phyloP scores from a whole-genome alignment of 2,329 filamentous ascomycete genomes.

The Ophiostoma sp. region DNA sequence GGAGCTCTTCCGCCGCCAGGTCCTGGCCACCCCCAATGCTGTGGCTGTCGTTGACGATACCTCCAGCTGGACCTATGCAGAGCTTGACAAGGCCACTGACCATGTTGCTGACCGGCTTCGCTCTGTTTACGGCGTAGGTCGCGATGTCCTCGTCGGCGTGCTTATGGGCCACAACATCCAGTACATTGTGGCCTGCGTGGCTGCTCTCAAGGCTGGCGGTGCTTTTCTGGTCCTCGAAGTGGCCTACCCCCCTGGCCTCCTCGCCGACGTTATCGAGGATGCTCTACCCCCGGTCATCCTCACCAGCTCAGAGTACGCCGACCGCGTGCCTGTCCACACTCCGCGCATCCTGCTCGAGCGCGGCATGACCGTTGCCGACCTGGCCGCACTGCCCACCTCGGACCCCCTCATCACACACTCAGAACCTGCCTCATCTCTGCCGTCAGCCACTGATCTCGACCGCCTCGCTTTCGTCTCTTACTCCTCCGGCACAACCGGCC shows the following conservation, averaged over 20 bases:
- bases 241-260: constrained; percentile 67
- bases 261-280: constrained; percentile 73
- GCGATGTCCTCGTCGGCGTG: constrained; percentile 70
- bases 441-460: constrained; percentile 65
- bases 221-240: constrained; percentile 76
- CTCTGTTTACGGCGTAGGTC: constrained; percentile 57
- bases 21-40: constrained; percentile 60
- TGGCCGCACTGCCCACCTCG: neutral
- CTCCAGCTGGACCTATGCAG: constrained; percentile 62
- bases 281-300: constrained; percentile 65
- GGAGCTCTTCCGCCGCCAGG: constrained; percentile 66
- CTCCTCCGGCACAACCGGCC: constrained; percentile 71
- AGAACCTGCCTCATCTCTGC: constrained; percentile 46
- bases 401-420: constrained; percentile 26
- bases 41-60: constrained; percentile 67
- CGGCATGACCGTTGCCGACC: constrained; percentile 18
- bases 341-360: constrained; percentile 62
- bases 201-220: constrained; percentile 70
- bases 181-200: constrained; percentile 73
- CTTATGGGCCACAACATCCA: constrained; percentile 69
- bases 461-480: constrained; percentile 75
- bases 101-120: constrained; percentile 61
- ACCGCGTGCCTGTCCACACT: constrained; percentile 58
- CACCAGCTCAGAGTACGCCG: constrained; percentile 59
- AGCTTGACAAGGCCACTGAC: constrained; percentile 64